Conservation (phyloP, 352 stramenopile genomes). For the Globisporangium nagaii region DNA sequence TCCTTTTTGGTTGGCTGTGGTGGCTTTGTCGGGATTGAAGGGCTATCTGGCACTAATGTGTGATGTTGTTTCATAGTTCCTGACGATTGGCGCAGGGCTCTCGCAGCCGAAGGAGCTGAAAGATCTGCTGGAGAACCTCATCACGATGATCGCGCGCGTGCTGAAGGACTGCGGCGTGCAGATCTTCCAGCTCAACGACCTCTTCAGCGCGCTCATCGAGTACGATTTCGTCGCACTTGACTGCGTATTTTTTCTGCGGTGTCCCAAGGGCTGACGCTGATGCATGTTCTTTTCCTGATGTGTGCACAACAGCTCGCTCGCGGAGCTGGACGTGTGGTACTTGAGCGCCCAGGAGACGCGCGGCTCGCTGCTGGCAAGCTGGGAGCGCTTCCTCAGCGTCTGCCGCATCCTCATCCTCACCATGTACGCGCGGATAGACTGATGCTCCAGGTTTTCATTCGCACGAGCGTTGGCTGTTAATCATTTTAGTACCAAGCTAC, state of each 20-base stretch:
- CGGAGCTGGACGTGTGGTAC: conserved; percentile 69
- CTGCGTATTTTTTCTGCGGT: no score
- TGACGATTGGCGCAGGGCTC: conserved; percentile 68
- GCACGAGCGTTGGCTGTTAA: no score
- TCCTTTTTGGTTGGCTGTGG: no score
- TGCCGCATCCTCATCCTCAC: conserved; percentile 39
- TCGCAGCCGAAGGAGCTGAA: conserved; percentile 77
- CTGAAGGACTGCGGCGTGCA: conserved; percentile 52
- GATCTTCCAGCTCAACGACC: conserved; percentile 31
- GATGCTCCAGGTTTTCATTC: no score
- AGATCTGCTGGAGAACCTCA: conserved; percentile 56
- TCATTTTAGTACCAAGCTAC: no score
- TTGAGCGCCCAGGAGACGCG: conserved; percentile 59
- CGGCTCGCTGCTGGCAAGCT: conserved; percentile 48
- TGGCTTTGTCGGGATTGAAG: no score
- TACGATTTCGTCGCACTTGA: conserved; percentile 9
- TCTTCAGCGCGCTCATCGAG: conserved; percentile 69
- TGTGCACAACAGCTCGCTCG: conserved; percentile 31
- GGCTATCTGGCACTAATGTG: no score
- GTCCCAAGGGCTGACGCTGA: background rate
- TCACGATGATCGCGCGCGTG: conserved; percentile 50
- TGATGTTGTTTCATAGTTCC: conserved; percentile 16
- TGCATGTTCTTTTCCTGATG: background rate
- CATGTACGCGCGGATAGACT: conserved; percentile 42
- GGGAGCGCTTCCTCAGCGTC: conserved; percentile 70